Conservation (phyloP, 805 yeast species). For the Hanseniaspora valbyensis region DNA sequence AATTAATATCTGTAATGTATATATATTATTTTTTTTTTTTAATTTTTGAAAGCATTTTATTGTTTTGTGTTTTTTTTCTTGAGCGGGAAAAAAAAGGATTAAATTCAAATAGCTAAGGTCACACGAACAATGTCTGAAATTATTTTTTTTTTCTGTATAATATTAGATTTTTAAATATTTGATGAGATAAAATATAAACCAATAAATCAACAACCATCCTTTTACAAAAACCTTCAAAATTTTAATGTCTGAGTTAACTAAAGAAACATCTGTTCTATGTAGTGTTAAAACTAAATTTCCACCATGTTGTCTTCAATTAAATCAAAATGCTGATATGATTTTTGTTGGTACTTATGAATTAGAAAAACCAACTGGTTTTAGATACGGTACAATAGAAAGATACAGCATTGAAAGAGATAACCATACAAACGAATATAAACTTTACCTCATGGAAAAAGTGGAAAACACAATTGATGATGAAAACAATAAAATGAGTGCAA, state of each 20-base stretch:
- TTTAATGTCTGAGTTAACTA: conserved; percentile 17
- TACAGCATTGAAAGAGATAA: conserved; percentile 19
- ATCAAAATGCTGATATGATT: conserved; percentile 40
- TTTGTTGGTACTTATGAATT: conserved; percentile 75
- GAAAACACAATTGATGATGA: conserved; percentile 16
- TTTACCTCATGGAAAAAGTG: conserved; percentile 20
- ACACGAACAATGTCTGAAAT: no score
- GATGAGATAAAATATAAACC: background rate
- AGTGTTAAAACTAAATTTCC: conserved; percentile 46
- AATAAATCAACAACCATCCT: background rate
- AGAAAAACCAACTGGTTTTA: conserved; percentile 42
- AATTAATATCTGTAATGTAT: no score
- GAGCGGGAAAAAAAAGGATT: no score
- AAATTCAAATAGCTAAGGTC: no score
- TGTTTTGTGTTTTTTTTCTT: no score
- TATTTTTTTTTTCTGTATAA: no score
- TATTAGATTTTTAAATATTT: no score
- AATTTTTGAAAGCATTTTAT: no score
- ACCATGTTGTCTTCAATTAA: conserved; percentile 68
- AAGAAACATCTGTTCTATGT: conserved; percentile 19
- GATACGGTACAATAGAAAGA: conserved; percentile 55
- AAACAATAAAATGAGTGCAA: conserved; percentile 43
- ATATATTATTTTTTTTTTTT: no score
- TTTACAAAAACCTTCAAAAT: no score
- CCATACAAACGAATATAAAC: conserved; percentile 16